Evolutionary conservation across 2,329 filamentous ascomycete species (phyloP), one percentile per base, ranked within the genome.

Genomic region (Pseudodiploospora longispora): DNA sequence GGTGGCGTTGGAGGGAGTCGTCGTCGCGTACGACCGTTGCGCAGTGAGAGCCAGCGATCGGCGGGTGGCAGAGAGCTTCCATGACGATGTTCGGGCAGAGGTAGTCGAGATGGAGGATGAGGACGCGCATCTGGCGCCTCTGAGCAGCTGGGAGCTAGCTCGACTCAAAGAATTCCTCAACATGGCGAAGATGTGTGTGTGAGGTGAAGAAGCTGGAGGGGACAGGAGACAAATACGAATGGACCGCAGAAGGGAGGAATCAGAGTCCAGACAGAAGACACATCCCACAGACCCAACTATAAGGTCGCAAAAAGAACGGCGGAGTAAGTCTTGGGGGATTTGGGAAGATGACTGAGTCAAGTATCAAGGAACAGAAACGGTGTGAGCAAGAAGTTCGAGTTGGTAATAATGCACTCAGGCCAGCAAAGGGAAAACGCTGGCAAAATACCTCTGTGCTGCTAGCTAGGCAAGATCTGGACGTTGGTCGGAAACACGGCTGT

Each of bases 151-250:
- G 62, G 74, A 74, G 71, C 80, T 76, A 66, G 79, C 78, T 67
- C 75, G 75, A 58, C 75, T 74, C 55, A 87, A 67, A 54, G 81
- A 78, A 64, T 76, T 78, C 70, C 82, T 81, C 75, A 87, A 76
- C 84, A 88, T 88, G 70, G 66, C 75, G 70, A 64, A 61, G 59
- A 60, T 60, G n/a, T 27, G 12, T 36, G 6, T 10, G 9, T 12
- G 28, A 46, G 39, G 40, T 34, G 47, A 48, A 54, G 8, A 19
- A 19, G 19, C 19, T 19, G 3, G 19, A 19, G 19, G 19, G 19
- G 19, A 19, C 19, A 19, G 19, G 19, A 19, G 19, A 19, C 19
- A 19, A 30, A 39, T 36, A 44, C 45, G 43, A 41, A 38, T 38
- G 39, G 46, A 42, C 7, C 27, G 6, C 8, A 36, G 34, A 38